Base-by-base conservation (phyloP, 2,329 filamentous ascomycete species). In the Trichoderma polysporum region DNA sequence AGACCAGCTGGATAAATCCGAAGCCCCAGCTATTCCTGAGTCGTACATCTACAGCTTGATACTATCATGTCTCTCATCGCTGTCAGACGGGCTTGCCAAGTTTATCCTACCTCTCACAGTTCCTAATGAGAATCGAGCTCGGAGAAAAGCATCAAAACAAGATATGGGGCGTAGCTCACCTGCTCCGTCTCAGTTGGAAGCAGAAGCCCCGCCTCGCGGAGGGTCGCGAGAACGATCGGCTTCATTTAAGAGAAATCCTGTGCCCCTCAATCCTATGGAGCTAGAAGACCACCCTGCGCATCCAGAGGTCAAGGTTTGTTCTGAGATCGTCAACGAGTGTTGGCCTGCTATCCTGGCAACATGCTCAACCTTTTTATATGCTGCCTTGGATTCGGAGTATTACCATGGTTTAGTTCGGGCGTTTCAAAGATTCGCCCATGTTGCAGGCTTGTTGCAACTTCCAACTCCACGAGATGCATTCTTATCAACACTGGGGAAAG, bases 331-430 rank as follows among this genome's bases (percentile, higher is more conserved):
- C 27, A 92, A 96, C 4, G 86, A 92, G 71, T 98, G 94, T 76
- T 99, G 95, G 95, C 95, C 95, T 54, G 95, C 95, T 13, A 90
- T 98, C 45, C 86, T 99, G 57, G 94, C 95, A 1, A 95, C 93
- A 2, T 97, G 93, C 73, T 99, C 95, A 0, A 97, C 94, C 0
- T 99, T 98, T 75, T 81, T 99, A 19, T 96, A 97, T 75, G 92
- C 95, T 33, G 89, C 94, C 0, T 82, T 99, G 4, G 95, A 99
- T 75, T 91, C 92, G 1, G 93, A 97, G 62, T 97, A 95, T 72
- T 99, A 98, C 73, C 94, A 97, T 71, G 88, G 90, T 10, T 82
- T 99, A 1, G 94, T 99, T 27, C 88, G 95, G 71, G 92, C 94
- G 0, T 97, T 98, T 72, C 95, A 99, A 74, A 93, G 96, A 70